Evolutionary conservation across 2,329 filamentous ascomycete genomes (phyloP), one percentile per base, ranked within the genome.

Genomic region (Aspergillus sp.): DNA sequence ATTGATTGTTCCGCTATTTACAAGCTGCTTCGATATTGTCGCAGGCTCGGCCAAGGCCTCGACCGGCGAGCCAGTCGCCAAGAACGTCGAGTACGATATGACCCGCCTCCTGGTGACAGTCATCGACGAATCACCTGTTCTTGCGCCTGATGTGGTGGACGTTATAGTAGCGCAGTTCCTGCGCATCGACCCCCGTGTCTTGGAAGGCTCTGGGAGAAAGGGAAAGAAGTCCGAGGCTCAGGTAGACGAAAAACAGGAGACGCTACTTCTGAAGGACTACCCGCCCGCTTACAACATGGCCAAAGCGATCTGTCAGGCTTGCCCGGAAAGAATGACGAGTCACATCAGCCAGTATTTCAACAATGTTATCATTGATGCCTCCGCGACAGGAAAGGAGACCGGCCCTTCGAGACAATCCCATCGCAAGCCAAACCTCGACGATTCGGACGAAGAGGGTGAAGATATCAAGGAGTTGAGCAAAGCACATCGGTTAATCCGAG

Each of bases 341-440:
- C 91, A 96, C 65, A 89, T 98, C 56, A 93, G 91, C 64, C 92
- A 96, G 69, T 99, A 98, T 73, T 99, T 99, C 73, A 96, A 92
- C 75, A 92, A 96, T 56, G 92, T 98, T 52, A 96, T 99, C 57
- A 87, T 98, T 61, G 92, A 97, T 70, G 90, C 92, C 3, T 92
- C 87, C 39, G 85, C 80, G 12, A 82, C 85, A 46, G 79, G 79
- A 19, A 78, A 79, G 9, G 81, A 83, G 64, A 88, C 86, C 62
- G 84, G 84, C 4, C 55, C 62, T 17, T 68, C 67, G 25, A 81
- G 77, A 62, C 65, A 69, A 25, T 63, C 66, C 19, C 79, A 78
- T 59, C 72, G 78, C 56, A 78, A 74, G 55, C 66, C 71, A 55
- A 84, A 83, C 59, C 79, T 81, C 17, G 84, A 84, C 25, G 87